Evolutionary conservation across 495 filamentous ascomycete genomes (phyloP), one percentile per base, ranked within the genome.

Genomic region (Neurospora pannonica): DNA sequence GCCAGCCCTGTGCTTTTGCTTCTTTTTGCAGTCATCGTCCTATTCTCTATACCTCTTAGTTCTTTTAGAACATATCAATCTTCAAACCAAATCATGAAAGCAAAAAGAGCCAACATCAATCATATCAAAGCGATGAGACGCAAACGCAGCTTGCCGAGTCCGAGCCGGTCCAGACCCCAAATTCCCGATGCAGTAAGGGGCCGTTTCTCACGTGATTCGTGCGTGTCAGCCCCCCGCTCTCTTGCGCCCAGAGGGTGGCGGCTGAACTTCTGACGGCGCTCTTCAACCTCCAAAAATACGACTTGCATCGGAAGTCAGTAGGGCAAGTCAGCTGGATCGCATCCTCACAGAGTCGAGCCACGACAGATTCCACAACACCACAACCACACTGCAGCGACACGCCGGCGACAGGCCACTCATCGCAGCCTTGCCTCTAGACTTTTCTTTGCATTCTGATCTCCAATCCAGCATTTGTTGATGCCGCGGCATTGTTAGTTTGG

Each of bases 211-310:
- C 75, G 75, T 76, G 75, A 76, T 71, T 31, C 40, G 42, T 13
- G 34, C 40, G 38, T 70, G 70, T 75, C 74, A 75, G 76, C 74
- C 70, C 70, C 62, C 75, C 70, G 43, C 73, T 48, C 28, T 34
- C 54, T 39, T 42, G 15, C 71, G 17, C 11, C 67, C 62, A 73
- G 74, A 34, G 46, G 38, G 70, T 72, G 71, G 74, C 74, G 71
- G 62, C 71, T 73, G 75, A 34, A 67, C 54, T 67, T 34, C 28
- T 67, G 54, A 34, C 54, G 54, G 54, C 19, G 70, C 70, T 71
- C 73, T 70, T 70, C 71, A 71, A 77, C 75, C 74, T 73, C 71
- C 67, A 71, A 71, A 75, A 67, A 67, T 34, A 31, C 54, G 54
- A 67, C 28, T 67, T 67, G 54, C 28, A 67, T 67, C 54, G 2